Evolutionary conservation across 495 filamentous ascomycete genomes (phyloP), one percentile per base, ranked within the genome.

Genomic region (Aspergillus bertholletiae): DNA sequence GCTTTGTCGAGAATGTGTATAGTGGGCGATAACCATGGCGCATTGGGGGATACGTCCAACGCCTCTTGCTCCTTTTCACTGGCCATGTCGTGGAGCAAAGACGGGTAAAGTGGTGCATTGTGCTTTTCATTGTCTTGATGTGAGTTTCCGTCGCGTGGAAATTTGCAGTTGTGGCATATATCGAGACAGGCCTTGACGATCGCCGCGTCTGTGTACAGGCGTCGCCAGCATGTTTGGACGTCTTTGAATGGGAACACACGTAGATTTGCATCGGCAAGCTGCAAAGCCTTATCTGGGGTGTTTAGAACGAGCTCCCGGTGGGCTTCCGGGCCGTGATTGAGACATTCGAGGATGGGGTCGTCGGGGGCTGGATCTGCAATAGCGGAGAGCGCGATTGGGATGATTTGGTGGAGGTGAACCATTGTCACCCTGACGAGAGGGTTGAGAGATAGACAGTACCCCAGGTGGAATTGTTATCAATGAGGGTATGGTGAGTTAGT

Each of bases 201-300:
- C 43, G 81, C 84, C 22, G 88, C 89, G 60, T 94, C 88, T 0
- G 86, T 89, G 66, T 88, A 95, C 12, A 95, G 73, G 47, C 84
- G 77, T 15, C 84, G 78, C 91, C 91, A 96, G 64, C 84, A 87
- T 2, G 58, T 46, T 0, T 90, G 84, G 5, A 96, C 88, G 55
- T 90, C 79, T 59, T 81, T 84, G 72, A 86, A 96, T 5, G 87
- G 80, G 55, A 81, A 94, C 4, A 87, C 81, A 60, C 88, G 88
- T 62, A 96, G 78, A 55, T 88, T 88, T 2, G 82, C 69, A 35
- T 83, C 71, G 1, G 82, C 73, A 18, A 80, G 56, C 24, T 63
- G 52, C 7, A 83, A 62, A 7, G 77, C 71, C 23, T 67, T 51
- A 15, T 73, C 61, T 2, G 74, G 65, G 13, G 69, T 51, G 18